Base-by-base conservation (phyloP, 2,329 filamentous ascomycete species). In the Botrytis fabae region DNA sequence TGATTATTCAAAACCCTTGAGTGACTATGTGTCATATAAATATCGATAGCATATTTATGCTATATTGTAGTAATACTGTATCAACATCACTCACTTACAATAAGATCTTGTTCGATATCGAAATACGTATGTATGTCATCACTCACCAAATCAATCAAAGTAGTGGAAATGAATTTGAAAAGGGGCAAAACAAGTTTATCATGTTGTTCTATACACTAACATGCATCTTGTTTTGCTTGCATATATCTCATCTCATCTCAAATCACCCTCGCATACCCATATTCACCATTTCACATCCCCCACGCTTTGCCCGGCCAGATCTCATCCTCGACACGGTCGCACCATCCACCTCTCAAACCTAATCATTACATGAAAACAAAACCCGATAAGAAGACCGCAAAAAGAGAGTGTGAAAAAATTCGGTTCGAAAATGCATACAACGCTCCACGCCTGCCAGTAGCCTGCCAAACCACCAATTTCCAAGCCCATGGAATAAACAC, bases 401-500 rank as follows among this genome's bases (percentile, higher is more conserved):
- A 71, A 71, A 65, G 60, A 54, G 69, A 71, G 60, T 54, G 69
- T 60, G 60, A 46, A 71, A 66, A 68, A 59, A 57, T 48, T 57
- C 48, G 65, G 69, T 65, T 63, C 60, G 69, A 71, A 71, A 71
- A 71, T 71, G 60, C 69, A 71, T 65, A 71, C 69, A 71, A 71
- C 69, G 69, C 70, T 72, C 51, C 70, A 72, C 70, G 70, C 70
- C 70, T 40, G 70, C 70, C 60, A 69, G 65, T 69, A 69, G 65
- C 70, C 70, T 68, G 40, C 62, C 62, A 72, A 72, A 72, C 70
- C 70, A 72, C 70, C 62, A 46, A 68, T 72, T 72, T 72, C 62
- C 70, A 72, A 72, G 20, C 70, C 70, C 70, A 72, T 72, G 70
- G 70, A 72, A 72, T 72, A 72, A 72, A 68, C n/a, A 72, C 61